Evolutionary conservation across 768 basidiomycete genomes (phyloP), one percentile per base, ranked within the genome.

Genomic region (Podaxis rugospora): DNA sequence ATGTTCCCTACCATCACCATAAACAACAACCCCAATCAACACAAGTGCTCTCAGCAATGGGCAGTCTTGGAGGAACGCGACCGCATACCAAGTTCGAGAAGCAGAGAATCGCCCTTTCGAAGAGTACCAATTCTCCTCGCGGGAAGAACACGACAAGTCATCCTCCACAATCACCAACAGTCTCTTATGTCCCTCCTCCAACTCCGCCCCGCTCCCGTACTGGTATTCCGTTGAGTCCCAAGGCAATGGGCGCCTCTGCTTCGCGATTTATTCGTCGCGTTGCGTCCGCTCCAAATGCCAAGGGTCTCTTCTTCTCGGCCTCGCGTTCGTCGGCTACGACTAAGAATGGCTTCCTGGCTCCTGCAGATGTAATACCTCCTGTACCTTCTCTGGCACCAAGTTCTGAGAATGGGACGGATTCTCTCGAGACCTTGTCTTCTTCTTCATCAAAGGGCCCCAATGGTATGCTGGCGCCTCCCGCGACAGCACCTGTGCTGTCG

Each of bases 231-330:
- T 75, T 90, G 42, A 87, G 85, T 5, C 87, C 90, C 32, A 86
- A 82, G 67, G 80, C 83, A 21, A 83, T 92, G 75, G 79, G 86
- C 54, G 86, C 87, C 14, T 85, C 87, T 0, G 90, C 93, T 7
- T 84, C 91, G 51, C 88, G 95, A 37, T 95, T 98, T 76, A 87
- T 98, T 32, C 89, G 96, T 55, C 88, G 96, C 52, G 96, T 98
- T 51, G 94, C 95, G 3, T 97, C 94, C 7, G 95, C 97, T 2
- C 96, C 96, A 2, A 99, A 98, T 70, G 90, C 95, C 36, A 98
- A 98, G 71, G 90, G 89, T 28, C 80, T 99, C 32, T 94, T 98
- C 72, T 78, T 80, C 40, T 75, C 85, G 49, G 75, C 82, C 58
- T 79, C 85, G 46, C 82, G 86, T 25, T 82, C 83, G 18, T 68